A percentile compares a stretch with the other conserved stretches of the same genome.
Evolutionary conservation across 495 filamentous ascomycete genomes (phyloP).

Genomic region (Trichoderma gamsii): DNA sequence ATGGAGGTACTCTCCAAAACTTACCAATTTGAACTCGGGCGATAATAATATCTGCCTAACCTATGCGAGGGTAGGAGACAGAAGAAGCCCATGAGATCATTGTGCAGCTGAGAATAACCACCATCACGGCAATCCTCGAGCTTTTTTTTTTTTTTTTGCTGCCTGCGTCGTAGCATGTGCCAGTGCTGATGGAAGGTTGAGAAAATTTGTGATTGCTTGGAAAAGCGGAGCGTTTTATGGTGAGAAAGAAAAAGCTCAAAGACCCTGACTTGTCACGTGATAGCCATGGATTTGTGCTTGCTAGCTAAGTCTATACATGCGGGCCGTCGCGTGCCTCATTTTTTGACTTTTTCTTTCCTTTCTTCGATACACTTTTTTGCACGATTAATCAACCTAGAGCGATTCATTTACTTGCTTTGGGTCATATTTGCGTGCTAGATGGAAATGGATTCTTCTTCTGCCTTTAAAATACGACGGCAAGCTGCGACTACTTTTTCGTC

Average conservation of each 20-base stretch:
- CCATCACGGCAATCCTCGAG: neutral
- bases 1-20: neutral
- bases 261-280: constrained; percentile 16
- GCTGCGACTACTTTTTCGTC: constrained; percentile 3
- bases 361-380: constrained; percentile 36
- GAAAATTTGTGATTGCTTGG: constrained; percentile 17
- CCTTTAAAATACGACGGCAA: constrained; percentile 2
- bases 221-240: constrained; percentile 17
- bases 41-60: neutral
- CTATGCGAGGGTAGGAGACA: neutral
- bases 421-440: constrained; percentile 49
- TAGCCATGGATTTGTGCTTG: neutral
- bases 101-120: neutral
- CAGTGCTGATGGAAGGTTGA: neutral
- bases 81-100: neutral
- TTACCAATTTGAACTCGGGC: neutral
- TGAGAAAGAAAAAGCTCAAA: constrained; percentile 23
- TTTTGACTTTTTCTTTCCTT: constrained; percentile 21
- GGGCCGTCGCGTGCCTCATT: constrained; percentile 16
- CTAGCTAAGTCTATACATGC: neutral
- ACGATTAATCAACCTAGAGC: constrained; percentile 49
- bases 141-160: neutral
- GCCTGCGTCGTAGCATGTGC: constrained; percentile 2
- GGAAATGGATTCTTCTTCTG: constrained; percentile 20
- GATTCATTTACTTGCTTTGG: constrained; percentile 39